Conservation (phyloP, 2,329 filamentous ascomycete species). For the Aspergillus clavatus region DNA sequence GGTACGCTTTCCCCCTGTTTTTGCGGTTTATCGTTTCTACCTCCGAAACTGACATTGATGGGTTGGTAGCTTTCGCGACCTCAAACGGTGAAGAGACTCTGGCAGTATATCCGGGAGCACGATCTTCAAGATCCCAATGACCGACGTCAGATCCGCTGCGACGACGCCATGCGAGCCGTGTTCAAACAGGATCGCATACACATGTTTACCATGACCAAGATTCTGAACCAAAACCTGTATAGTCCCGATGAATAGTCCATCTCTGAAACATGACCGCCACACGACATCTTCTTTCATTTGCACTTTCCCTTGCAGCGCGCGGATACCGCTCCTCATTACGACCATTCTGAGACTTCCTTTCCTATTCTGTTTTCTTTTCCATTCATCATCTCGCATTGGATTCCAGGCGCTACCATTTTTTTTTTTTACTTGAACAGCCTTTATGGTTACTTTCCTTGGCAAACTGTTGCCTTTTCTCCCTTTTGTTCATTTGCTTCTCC, state of each 20-base stretch:
- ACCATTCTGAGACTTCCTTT: constrained; percentile 18
- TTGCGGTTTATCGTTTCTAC: too few species aligned
- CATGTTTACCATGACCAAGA: constrained; percentile 99
- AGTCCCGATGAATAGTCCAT: constrained; percentile 63
- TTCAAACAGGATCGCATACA: constrained; percentile 89
- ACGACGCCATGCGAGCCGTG: constrained; percentile 83
- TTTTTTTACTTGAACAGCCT: constrained; percentile 12
- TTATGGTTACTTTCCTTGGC: constrained; percentile 16
- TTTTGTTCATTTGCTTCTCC: constrained; percentile 19
- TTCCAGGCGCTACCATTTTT: constrained; percentile 24
- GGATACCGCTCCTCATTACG: constrained; percentile 19
- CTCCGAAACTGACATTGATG: too few species aligned
- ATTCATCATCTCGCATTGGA: constrained; percentile 28
- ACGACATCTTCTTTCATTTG: constrained; percentile 9
- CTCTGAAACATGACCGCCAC: constrained; percentile 12
- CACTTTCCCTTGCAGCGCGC: constrained; percentile 4
- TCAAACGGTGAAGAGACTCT: constrained; percentile 93
- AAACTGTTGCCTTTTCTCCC: constrained; percentile 9
- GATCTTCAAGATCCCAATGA: constrained; percentile 86
- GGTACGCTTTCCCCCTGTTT: constrained; percentile 28
- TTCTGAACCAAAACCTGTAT: constrained; percentile 84
- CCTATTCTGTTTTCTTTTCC: constrained; percentile 14
- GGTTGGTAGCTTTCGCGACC: constrained; percentile 74
- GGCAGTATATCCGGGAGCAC: constrained; percentile 87
- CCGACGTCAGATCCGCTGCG: constrained; percentile 88